These are phyloP conservation scores for Aspergillus pseudoterreus DNA, from an alignment of 2,329 filamentous ascomycete genomes.

Conservation along the genomic window DNA sequence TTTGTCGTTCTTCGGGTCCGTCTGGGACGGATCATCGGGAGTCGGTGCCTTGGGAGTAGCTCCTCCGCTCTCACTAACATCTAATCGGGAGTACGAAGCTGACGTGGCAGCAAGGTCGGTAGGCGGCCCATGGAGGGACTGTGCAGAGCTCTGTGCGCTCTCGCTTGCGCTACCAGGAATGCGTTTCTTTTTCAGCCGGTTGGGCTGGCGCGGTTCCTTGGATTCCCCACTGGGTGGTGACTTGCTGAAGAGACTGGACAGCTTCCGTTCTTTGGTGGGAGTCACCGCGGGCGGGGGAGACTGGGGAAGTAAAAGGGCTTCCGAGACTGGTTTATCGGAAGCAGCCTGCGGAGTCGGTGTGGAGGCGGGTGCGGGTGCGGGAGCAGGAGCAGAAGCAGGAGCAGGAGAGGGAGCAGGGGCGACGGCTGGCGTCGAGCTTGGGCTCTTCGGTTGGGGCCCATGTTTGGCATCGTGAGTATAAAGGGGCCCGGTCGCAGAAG, in stretches of 20 bases:
- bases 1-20: slow-evolving; percentile 21
- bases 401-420: background rate
- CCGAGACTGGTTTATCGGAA: slow-evolving; percentile 5
- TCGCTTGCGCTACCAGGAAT: slow-evolving; percentile 72
- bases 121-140: slow-evolving; percentile 59
- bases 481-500: slow-evolving; percentile 14
- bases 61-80: slow-evolving; percentile 26
- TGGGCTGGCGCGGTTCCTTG: slow-evolving; percentile 68
- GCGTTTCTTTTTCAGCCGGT: slow-evolving; percentile 88
- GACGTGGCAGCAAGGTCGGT: slow-evolving; percentile 39
- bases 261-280: slow-evolving; percentile 62
- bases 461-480: slow-evolving; percentile 33
- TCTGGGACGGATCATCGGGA: slow-evolving; percentile 21
- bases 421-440: background rate
- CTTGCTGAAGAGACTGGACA: slow-evolving; percentile 66
- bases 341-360: background rate
- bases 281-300: slow-evolving; percentile 45
- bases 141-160: slow-evolving; percentile 85
- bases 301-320: slow-evolving; percentile 46
- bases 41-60: slow-evolving; percentile 33
- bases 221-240: slow-evolving; percentile 58
- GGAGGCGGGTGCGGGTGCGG: background rate
- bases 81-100: slow-evolving; percentile 8
- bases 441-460: slow-evolving; percentile 25
- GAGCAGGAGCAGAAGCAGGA: background rate